Conservation (phyloP, 164 flowering plant genomes). For the Chimonanthus salicifolius region DNA sequence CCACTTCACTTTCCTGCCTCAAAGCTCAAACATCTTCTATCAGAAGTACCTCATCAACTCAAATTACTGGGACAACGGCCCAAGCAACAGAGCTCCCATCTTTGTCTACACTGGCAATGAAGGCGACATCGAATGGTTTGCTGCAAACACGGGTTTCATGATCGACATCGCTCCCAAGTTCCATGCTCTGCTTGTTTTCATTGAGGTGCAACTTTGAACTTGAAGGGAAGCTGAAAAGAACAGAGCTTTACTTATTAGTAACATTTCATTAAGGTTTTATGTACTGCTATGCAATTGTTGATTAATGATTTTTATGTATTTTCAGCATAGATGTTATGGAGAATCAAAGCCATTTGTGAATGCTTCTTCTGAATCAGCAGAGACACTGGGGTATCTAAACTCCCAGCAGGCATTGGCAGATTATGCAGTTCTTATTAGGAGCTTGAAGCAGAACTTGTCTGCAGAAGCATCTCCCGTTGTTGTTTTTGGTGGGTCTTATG, state of each 20-base stretch:
- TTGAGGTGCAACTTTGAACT: constrained; percentile 24
- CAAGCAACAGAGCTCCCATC: constrained; percentile 29
- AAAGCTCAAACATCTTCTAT: constrained; percentile 42
- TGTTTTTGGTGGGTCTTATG: constrained; percentile 67
- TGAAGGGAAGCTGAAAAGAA: not conserved
- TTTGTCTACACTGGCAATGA: constrained; percentile 58
- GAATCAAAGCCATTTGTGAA: constrained; percentile 58
- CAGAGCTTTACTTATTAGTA: not conserved
- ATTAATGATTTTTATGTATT: not conserved
- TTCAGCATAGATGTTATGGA: constrained; percentile 61
- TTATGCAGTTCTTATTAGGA: constrained; percentile 44
- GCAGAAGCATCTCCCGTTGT: constrained; percentile 56
- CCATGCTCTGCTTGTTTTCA: constrained; percentile 41
- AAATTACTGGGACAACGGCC: constrained; percentile 27
- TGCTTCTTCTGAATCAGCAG: constrained; percentile 35
- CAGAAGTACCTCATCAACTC: constrained; percentile 48
- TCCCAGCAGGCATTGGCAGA: constrained; percentile 65
- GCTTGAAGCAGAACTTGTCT: constrained; percentile 51
- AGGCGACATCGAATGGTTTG: constrained; percentile 55
- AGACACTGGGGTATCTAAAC: constrained; percentile 47
- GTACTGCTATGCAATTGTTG: not conserved
- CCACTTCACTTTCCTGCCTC: constrained; percentile 44
- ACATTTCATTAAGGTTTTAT: not conserved
- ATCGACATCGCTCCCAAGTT: constrained; percentile 53
- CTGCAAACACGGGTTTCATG: constrained; percentile 53